A percentile compares a stretch with the other conserved stretches of the same genome.
Evolutionary conservation across 306 rosid genomes (phyloP).

Genomic region (Sicyos baderoa): DNA sequence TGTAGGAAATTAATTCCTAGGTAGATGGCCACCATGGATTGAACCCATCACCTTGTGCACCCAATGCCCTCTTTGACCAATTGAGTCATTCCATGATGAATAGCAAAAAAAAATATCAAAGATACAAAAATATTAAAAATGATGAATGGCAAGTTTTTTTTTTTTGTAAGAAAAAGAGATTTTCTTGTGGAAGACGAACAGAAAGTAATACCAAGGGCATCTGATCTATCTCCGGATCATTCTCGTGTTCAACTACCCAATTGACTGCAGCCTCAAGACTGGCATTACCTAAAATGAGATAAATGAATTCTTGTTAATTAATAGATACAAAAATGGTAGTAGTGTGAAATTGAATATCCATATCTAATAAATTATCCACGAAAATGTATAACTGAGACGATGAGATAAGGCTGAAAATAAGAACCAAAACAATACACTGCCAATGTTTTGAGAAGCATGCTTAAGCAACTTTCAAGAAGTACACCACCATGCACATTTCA

Average conservation of each 20-base stretch:
- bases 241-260: conserved; percentile 91
- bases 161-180: too few species aligned
- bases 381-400: not conserved
- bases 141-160: not conserved
- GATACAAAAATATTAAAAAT: conserved; percentile 11
- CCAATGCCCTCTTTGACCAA: too few species aligned
- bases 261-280: conserved; percentile 80
- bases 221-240: conserved; percentile 69
- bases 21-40: too few species aligned
- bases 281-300: conserved; percentile 51
- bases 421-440: not conserved
- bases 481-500: not conserved
- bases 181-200: not conserved
- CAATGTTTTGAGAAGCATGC: not conserved
- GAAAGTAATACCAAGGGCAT: conserved; percentile 64
- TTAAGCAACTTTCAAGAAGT: not conserved
- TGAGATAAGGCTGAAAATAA: not conserved
- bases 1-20: too few species aligned
- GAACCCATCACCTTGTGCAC: too few species aligned
- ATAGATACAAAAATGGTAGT: conserved; percentile 6
- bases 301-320: conserved; percentile 10
- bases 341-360: not conserved
- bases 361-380: not conserved
- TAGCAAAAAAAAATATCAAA: not conserved
- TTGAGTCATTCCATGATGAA: too few species aligned